Percentiles rank a stretch among this genome's conserved stretches.
Evolutionary conservation across 495 filamentous ascomycete species (phyloP).

Genomic region (Baudoinia panamericana): DNA sequence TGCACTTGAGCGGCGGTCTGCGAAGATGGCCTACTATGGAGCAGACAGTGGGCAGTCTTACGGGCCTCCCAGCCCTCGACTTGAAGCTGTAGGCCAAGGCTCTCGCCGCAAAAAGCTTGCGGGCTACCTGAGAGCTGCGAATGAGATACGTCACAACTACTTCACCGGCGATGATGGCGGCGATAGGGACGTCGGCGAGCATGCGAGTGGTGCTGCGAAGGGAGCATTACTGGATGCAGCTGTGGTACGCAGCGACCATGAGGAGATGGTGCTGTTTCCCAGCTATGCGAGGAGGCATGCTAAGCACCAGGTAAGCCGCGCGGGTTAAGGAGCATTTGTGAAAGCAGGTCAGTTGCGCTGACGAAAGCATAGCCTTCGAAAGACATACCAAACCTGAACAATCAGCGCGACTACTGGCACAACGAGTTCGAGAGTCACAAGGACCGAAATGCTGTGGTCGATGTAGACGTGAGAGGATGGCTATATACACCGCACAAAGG

Average conservation of each 20-base stretch:
- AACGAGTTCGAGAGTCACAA: slow-evolving; percentile 57
- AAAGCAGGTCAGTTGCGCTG: no score
- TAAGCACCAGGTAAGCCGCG: slow-evolving; percentile 31
- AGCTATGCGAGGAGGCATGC: slow-evolving; percentile 68
- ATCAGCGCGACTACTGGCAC: slow-evolving; percentile 45
- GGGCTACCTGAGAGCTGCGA: slow-evolving; percentile 76
- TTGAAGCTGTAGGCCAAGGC: slow-evolving; percentile 42
- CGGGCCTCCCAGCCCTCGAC: slow-evolving; percentile 6
- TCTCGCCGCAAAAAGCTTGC: slow-evolving; percentile 65
- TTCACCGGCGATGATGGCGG: slow-evolving; percentile 38
- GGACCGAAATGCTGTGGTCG: slow-evolving; percentile 69
- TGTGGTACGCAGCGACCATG: slow-evolving; percentile 62
- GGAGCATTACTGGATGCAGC: slow-evolving; percentile 70
- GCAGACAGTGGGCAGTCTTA: slow-evolving; percentile 5
- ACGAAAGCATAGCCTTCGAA: no score
- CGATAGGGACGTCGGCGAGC: slow-evolving; percentile 39
- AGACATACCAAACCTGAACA: not conserved
- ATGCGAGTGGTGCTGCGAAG: slow-evolving; percentile 27
- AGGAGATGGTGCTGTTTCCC: slow-evolving; percentile 90
- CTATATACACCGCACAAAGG: slow-evolving; percentile 74
- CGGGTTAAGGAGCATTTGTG: no score
- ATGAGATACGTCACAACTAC: slow-evolving; percentile 82
- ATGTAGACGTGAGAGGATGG: slow-evolving; percentile 93
- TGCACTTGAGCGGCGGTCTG: slow-evolving; percentile 20
- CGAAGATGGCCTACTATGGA: slow-evolving; percentile 30